phyloP scores from a whole-genome alignment of 179 eudicot genomes.

The Drosera spatulata region DNA sequence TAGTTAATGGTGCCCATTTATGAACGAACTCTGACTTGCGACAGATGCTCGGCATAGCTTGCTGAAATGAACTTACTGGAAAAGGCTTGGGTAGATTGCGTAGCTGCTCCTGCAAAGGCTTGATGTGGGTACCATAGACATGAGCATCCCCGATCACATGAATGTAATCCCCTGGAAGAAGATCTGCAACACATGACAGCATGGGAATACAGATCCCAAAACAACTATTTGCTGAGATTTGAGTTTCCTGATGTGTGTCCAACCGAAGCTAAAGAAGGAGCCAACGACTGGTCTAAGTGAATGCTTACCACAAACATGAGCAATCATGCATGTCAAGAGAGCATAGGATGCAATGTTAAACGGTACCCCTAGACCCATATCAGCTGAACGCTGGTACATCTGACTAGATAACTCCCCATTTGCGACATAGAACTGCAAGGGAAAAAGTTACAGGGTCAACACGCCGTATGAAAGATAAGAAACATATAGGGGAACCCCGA shows the following conservation, averaged over 20 bases:
- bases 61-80: conserved; percentile 29
- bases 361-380: conserved; percentile 97
- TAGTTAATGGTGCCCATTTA: neutral
- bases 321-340: conserved; percentile 85
- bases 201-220: neutral
- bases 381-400: conserved; percentile 99
- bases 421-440: conserved; percentile 77
- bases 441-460: neutral
- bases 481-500: neutral
- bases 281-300: neutral
- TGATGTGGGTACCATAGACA: conserved; percentile 44
- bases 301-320: conserved; percentile 88
- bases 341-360: conserved; percentile 92
- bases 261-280: neutral
- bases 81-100: conserved; percentile 54
- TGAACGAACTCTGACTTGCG: neutral
- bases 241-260: no score
- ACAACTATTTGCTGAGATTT: no score
- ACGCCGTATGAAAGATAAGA: neutral
- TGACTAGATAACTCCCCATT: conserved; percentile 94
- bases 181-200: conserved; percentile 22
- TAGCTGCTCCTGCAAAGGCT: conserved; percentile 56
- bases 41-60: no score
- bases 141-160: conserved; percentile 64
- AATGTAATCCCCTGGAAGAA: conserved; percentile 55